Percentiles rank a stretch among this genome's conserved stretches.
These are phyloP conservation scores for Globisporangium barbulae DNA, from an alignment of 352 stramenopile species.

Conservation along the genomic window DNA sequence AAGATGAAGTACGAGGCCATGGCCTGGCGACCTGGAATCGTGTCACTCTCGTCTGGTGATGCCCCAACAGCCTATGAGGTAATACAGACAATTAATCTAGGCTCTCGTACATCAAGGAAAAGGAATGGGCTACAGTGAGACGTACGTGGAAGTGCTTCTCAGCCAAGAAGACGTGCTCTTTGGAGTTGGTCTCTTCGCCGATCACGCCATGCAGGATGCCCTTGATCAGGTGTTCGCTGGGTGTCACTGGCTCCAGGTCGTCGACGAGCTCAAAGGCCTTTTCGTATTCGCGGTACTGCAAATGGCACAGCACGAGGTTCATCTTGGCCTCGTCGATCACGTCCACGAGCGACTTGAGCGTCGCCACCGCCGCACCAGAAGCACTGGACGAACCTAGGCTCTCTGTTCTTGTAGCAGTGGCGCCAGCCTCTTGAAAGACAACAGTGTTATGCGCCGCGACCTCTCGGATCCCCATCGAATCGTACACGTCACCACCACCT, in stretches of 20 bases:
- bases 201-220: constrained; percentile 58
- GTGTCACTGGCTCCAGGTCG: constrained; percentile 37
- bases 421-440: constrained; percentile 37
- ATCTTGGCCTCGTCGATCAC: constrained; percentile 45
- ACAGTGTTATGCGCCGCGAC: constrained; percentile 52
- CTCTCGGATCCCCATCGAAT: constrained; percentile 24
- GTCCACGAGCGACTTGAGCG: constrained; percentile 35
- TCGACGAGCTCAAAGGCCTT: constrained; percentile 59
- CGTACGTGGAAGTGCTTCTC: constrained; percentile 66
- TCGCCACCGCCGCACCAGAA: constrained; percentile 6
- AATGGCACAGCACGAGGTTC: constrained; percentile 53
- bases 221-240: constrained; percentile 51
- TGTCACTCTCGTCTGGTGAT: constrained; percentile 45
- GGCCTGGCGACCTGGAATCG: constrained; percentile 61
- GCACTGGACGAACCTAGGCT: too few relatives aligned
- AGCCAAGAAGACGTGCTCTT: constrained; percentile 70
- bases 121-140: background rate
- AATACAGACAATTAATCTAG: background rate
- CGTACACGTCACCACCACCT: constrained; percentile 1
- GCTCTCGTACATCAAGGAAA: background rate
- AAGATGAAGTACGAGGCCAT: constrained; percentile 74
- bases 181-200: constrained; percentile 50
- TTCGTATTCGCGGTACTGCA: constrained; percentile 46
- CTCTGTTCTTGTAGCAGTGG: background rate
- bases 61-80: constrained; percentile 35